Evolutionary conservation across 148 eudicot species (phyloP), one percentile per base, ranked within the genome.

Genomic region (Rheum nobile): DNA sequence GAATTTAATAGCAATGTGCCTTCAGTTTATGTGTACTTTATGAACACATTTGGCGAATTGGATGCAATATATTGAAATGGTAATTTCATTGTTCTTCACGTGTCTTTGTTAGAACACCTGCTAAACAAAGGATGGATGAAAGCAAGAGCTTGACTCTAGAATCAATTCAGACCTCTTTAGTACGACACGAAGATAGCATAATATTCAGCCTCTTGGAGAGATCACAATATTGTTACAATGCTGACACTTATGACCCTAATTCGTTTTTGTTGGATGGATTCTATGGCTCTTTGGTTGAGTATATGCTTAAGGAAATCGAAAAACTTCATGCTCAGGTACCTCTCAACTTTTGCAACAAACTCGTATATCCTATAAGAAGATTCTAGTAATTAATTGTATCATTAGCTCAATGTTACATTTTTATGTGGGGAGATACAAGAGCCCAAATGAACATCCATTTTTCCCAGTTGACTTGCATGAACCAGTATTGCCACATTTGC

Each of bases 381-480:
- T 54, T 50, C 61, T 22, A 54, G 52, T 46, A 17, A 2, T 46
- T 16, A 2, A 17, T 16, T 1, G 26, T 50, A 50, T 5, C 26
- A 6, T 1, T 4, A 12, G 22, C 39, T 39, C 2, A 17, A 32
- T 10, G 31, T 28, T 13, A 59, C 2, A 21, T 7, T 4, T 4
- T 38, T 78, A 95, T 97, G 96, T 86, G 73, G 98, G 98, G 73
- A 83, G 98, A 78, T 95, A 90, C 74, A 78, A 78, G 80, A 85
- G 96, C 82, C 98, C 97, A 0, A 93, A 95, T 77, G 98, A 95
- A 78, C 98, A 91, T 85, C 93, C 97, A 54, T 95, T 95, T 84
- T 95, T 88, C 77, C 91, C 93, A 0, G 83, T 82, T 54, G 92
- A 81, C 71, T 86, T 95, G 68, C 97, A 92, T 19, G 83, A 88